These are phyloP conservation scores for Fusarium buharicum DNA, from an alignment of 2,329 filamentous ascomycete genomes.

Conservation along the genomic window DNA sequence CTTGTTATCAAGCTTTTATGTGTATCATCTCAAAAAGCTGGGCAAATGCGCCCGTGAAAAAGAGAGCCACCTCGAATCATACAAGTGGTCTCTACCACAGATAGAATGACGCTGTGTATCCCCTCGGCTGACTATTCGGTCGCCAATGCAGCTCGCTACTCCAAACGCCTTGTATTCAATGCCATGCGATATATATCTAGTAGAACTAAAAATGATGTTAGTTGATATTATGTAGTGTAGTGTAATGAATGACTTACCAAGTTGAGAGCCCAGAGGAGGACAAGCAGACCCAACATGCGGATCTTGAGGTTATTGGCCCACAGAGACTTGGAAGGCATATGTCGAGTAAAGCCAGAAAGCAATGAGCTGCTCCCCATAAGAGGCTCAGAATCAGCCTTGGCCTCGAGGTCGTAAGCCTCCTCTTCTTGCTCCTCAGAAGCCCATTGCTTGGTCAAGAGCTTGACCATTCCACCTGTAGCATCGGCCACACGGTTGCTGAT, in stretches of 20 bases:
- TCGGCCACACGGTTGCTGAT: conserved; percentile 38
- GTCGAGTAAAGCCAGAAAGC: conserved; percentile 24
- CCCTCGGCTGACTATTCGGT: neutral
- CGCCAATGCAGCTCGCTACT: conserved; percentile 19
- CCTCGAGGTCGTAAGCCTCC: conserved; percentile 26
- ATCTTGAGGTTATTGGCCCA: conserved; percentile 37
- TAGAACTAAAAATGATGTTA: conserved; percentile 25
- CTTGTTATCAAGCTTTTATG: conserved; percentile 14
- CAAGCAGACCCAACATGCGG: conserved; percentile 30
- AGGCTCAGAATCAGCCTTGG: conserved; percentile 34
- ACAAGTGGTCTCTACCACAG: neutral
- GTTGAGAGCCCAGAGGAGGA: conserved; percentile 34
- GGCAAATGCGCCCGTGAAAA: conserved; percentile 4
- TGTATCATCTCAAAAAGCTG: conserved; percentile 22
- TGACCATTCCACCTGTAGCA: conserved; percentile 36
- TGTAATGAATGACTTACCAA: conserved; percentile 10
- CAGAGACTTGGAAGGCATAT: conserved; percentile 32
- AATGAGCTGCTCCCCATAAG: conserved; percentile 18
- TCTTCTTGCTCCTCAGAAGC: conserved; percentile 13
- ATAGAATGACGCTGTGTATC: conserved; percentile 4
- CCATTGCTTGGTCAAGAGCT: conserved; percentile 34
- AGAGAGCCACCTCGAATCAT: conserved; percentile 2
- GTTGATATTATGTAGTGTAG: neutral
- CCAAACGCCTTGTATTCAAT: conserved; percentile 30
- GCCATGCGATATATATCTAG: conserved; percentile 11